Conservation (phyloP, 2,329 filamentous ascomycete genomes). For the Juglanconis oblonga region DNA sequence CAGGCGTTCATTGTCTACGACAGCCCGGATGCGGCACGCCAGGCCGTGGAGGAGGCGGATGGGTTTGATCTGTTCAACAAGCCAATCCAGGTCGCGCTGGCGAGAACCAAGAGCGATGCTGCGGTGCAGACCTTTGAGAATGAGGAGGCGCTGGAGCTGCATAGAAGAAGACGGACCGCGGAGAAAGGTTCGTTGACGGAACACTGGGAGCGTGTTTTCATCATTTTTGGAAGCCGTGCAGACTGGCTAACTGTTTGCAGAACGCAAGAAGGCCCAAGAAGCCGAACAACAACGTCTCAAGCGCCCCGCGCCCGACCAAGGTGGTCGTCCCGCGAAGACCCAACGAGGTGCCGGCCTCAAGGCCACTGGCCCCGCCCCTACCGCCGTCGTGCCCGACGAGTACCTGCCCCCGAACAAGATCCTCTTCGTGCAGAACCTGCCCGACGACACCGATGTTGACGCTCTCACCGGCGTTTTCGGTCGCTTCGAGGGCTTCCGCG, state of each 20-base stretch:
- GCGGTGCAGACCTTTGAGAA: slow-evolving; percentile 73
- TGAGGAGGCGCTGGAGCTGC: slow-evolving; percentile 78
- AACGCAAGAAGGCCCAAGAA: slow-evolving; percentile 78
- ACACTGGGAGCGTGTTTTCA: background rate
- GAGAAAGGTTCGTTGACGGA: slow-evolving; percentile 70
- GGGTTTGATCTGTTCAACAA: slow-evolving; percentile 93
- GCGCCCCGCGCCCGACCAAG: slow-evolving; percentile 48
- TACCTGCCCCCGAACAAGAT: slow-evolving; percentile 97
- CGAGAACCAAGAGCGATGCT: slow-evolving; percentile 81
- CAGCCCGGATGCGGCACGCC: slow-evolving; percentile 69
- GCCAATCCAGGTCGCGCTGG: slow-evolving; percentile 80
- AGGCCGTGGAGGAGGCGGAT: slow-evolving; percentile 84
- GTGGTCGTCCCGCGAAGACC: slow-evolving; percentile 64
- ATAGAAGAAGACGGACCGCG: slow-evolving; percentile 79
- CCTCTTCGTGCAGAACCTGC: slow-evolving; percentile 88
- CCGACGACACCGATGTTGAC: slow-evolving; percentile 81
- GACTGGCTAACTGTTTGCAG: slow-evolving; percentile 30
- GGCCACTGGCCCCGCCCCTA: slow-evolving; percentile 63
- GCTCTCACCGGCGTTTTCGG: slow-evolving; percentile 77
- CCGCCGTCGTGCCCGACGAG: slow-evolving; percentile 87
- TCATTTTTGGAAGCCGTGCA: background rate
- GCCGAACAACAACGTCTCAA: slow-evolving; percentile 75
- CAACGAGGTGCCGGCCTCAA: slow-evolving; percentile 74
- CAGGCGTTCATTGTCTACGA: slow-evolving; percentile 96
- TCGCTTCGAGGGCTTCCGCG: slow-evolving; percentile 89